These are phyloP conservation scores for Ophiognomonia clavigignenti-juglandacearum DNA, from an alignment of 2,329 filamentous ascomycete genomes.

Conservation along the genomic window DNA sequence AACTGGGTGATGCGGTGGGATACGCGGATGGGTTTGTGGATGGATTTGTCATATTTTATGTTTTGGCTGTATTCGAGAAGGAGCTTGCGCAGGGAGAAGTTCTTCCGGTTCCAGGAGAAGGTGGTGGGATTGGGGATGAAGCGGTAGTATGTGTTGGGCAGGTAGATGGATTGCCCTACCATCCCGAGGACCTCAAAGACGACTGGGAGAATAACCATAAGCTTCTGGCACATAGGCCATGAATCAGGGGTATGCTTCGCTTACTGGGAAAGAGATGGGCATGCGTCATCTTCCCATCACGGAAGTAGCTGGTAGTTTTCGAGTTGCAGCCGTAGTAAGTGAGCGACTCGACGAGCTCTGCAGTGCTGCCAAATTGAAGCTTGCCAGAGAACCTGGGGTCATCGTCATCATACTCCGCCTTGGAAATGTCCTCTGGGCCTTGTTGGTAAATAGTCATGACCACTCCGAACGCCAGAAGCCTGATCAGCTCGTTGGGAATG, in stretches of 20 bases:
- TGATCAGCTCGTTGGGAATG: slow-evolving; percentile 48
- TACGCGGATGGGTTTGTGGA: no score
- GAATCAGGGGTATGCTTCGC: slow-evolving; percentile 6
- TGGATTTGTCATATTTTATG: slow-evolving; percentile 20
- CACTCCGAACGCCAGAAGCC: slow-evolving; percentile 51
- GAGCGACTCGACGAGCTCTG: slow-evolving; percentile 48
- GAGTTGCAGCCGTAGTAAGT: slow-evolving; percentile 50
- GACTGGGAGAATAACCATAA: slow-evolving; percentile 30
- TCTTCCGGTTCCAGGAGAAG: slow-evolving; percentile 48
- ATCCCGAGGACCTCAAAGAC: slow-evolving; percentile 57
- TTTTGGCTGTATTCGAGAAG: slow-evolving; percentile 33
- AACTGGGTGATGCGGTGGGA: slow-evolving; percentile 14
- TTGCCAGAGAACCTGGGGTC: slow-evolving; percentile 36
- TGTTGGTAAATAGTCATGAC: slow-evolving; percentile 45
- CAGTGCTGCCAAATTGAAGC: slow-evolving; percentile 43
- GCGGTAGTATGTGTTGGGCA: slow-evolving; percentile 44
- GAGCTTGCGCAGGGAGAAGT: slow-evolving; percentile 38
- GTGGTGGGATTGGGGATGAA: slow-evolving; percentile 53
- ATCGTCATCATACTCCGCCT: slow-evolving; percentile 26
- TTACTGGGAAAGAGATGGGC: slow-evolving; percentile 47
- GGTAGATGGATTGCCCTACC: slow-evolving; percentile 46
- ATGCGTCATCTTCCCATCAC: slow-evolving; percentile 31
- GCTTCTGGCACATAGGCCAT: slow-evolving; percentile 6
- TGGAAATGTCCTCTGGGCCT: neutral
- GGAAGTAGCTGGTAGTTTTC: slow-evolving; percentile 42